Base-by-base conservation (phyloP, 805 yeast species). In the Yamadazyma nakazawae region DNA sequence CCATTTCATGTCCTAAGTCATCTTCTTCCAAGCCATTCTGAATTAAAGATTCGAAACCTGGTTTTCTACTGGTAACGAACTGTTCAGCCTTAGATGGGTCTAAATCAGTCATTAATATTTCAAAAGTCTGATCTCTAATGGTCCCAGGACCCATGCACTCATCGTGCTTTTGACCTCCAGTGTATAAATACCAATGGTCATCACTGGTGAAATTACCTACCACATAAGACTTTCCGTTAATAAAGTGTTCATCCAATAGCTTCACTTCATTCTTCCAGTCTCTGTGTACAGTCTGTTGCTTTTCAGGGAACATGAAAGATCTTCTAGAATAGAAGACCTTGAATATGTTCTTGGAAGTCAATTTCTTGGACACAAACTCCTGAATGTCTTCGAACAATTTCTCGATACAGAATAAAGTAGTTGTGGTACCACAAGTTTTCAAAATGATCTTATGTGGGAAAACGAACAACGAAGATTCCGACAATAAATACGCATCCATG, bases 351-450 rank as follows among this genome's bases (percentile, higher is more conserved):
- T 46, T 45, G 18, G 51, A 24, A 12, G 43, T 45, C n/a, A 50
- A 34, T 13, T 49, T 53, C 12, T 57, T 49, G 30, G 78, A 58
- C 39, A 63, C 55, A 37, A 49, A 53, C 11, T 57, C 46, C 35
- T 55, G 58, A 19, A 68, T 64, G 13, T 56, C 54, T 40, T 79
- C 78, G 51, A 87, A 79, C 42, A 92, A 66, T 42, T 79, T 75
- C 24, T 80, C 81, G 24, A 92, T 66, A 54, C 97, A 92, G 19
- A 81, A 78, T 47, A 92, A 74, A 1, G 96, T 85, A 1, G 96
- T 89, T 1, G 98, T 92, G 3, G 97, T 91, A 7, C 99, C 99
- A 64, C 99, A 92, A 5, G 99, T 92, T 66, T 92, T 92, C 60
- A 92, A 75, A 42, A 92, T 82, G 52, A 94, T 57, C 63, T 87